Evolutionary conservation across 2,329 filamentous ascomycete species (phyloP).

Genomic region (Cryphonectria japonica): DNA sequence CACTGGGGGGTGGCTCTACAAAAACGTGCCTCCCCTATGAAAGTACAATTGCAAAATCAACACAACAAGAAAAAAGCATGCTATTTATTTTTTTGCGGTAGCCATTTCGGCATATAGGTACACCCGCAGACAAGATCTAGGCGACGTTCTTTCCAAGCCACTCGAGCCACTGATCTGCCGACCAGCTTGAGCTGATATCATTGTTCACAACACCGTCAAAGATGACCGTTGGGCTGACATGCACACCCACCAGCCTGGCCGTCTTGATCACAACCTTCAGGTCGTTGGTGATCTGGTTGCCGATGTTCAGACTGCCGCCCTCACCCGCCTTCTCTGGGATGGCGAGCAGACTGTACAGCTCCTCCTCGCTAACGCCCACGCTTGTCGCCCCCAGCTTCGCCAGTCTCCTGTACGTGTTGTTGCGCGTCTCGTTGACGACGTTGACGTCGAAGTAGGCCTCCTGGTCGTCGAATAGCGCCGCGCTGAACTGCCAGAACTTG

Average conservation of each 20-base stretch:
- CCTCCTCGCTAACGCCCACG: slow-evolving; percentile 72
- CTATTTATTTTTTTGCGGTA: neutral
- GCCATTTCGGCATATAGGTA: neutral
- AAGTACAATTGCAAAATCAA: neutral
- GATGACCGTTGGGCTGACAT: slow-evolving; percentile 89
- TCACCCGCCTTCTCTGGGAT: slow-evolving; percentile 69
- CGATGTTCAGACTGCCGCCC: slow-evolving; percentile 73
- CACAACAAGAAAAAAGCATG: too few species aligned
- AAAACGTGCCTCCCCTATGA: neutral
- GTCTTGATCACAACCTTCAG: slow-evolving; percentile 84
- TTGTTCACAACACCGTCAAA: slow-evolving; percentile 84
- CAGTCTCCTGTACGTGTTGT: slow-evolving; percentile 80
- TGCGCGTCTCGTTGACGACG: slow-evolving; percentile 82
- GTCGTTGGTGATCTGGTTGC: slow-evolving; percentile 83
- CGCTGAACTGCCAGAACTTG: slow-evolving; percentile 81
- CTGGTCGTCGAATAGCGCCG: slow-evolving; percentile 68
- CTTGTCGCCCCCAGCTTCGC: slow-evolving; percentile 69
- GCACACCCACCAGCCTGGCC: slow-evolving; percentile 76
- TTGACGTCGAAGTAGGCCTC: slow-evolving; percentile 81
- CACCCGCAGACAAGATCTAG: slow-evolving; percentile 32
- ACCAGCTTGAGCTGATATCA: slow-evolving; percentile 79
- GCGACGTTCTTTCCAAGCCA: slow-evolving; percentile 68
- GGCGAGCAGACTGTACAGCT: slow-evolving; percentile 69
- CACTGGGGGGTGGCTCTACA: neutral
- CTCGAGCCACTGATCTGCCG: slow-evolving; percentile 79